Base-by-base conservation (phyloP, 768 basidiomycete genomes). In the Tylopilus intermedius region DNA sequence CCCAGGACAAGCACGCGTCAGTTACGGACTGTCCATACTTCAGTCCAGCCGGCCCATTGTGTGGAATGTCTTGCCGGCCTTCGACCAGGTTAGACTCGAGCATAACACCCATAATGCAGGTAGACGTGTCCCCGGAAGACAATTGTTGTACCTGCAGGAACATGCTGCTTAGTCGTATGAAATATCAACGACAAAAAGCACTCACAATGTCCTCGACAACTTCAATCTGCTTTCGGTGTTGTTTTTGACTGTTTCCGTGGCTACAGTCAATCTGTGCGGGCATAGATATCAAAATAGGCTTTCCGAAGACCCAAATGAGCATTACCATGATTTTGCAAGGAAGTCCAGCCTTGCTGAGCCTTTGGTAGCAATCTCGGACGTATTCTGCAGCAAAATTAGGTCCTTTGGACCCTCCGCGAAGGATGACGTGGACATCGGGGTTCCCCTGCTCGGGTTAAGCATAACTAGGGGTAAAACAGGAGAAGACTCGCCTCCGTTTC, bases 171-270 rank as follows among this genome's bases (percentile, higher is more conserved):
- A 63, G 61, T 48, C 4, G 3, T 13, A 18, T 15, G 45, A 51
- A 57, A 43, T 0, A 47, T 24, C 29, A 45, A 14, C 22, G 38
- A n/a, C 10, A 35, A 21, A 58, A 32, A 51, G 48, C 14, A 49
- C 84, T 69, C 62, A 92, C 94, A 58, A 99, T 86, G 65, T 95
- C 86, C 30, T 90, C 87, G 8, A 89, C 91, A 33, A 98, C 95
- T 53, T 88, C 84, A 3, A 84, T 74, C 72, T 99, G 95, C 61
- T 84, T 90, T 54, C 80, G 74, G 69, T 95, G 89, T 65, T 96
- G 90, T 72, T 99, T 97, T 54, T 78, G 82, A 62, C 88, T 91
- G 72, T 98, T 97, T 54, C 95, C 94, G 66, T 97, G 94, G 61
- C 92, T 94, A 78, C 95, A 95, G 70, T 95, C 92, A 58, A 96